Conservation (phyloP, 345 rosid species). For the Hevea brasiliensis region DNA sequence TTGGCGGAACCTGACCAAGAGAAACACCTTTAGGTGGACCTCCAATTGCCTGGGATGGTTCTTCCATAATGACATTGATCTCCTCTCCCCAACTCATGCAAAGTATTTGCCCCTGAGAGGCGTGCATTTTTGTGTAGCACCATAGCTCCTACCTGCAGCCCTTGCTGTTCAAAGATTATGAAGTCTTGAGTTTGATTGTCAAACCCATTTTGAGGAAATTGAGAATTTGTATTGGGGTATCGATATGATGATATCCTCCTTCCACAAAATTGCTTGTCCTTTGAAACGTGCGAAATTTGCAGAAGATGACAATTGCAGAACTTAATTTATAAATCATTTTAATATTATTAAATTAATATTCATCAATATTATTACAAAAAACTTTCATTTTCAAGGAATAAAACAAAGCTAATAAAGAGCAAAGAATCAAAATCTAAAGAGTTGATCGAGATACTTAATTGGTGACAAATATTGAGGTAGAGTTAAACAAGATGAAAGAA, state of each 20-base stretch:
- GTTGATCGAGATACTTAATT: too few species aligned
- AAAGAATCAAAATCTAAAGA: too few species aligned
- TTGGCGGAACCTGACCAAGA: slow-evolving; percentile 59
- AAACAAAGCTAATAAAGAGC: too few species aligned
- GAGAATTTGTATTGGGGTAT: neutral
- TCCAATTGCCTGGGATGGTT: slow-evolving; percentile 69
- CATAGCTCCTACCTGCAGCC: slow-evolving; percentile 93
- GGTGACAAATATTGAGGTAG: too few species aligned
- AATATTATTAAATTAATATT: too few species aligned
- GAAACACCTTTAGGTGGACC: slow-evolving; percentile 62
- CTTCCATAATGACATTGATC: slow-evolving; percentile 69
- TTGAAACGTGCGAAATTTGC: slow-evolving; percentile 3
- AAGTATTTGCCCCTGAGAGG: slow-evolving; percentile 75
- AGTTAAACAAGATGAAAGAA: too few species aligned
- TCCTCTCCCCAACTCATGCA: slow-evolving; percentile 87
- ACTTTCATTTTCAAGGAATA: too few species aligned
- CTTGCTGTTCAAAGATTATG: slow-evolving; percentile 59
- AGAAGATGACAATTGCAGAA: too few species aligned
- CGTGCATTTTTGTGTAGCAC: slow-evolving; percentile 82
- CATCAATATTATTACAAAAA: too few species aligned
- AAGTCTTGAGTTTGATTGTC: slow-evolving; percentile 63
- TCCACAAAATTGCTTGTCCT: slow-evolving; percentile 5
- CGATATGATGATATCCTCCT: neutral
- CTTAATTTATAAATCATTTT: too few species aligned
- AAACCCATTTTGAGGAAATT: slow-evolving; percentile 57